Base-by-base conservation (phyloP, 257 asterid species). In the Solanum arcanum region DNA sequence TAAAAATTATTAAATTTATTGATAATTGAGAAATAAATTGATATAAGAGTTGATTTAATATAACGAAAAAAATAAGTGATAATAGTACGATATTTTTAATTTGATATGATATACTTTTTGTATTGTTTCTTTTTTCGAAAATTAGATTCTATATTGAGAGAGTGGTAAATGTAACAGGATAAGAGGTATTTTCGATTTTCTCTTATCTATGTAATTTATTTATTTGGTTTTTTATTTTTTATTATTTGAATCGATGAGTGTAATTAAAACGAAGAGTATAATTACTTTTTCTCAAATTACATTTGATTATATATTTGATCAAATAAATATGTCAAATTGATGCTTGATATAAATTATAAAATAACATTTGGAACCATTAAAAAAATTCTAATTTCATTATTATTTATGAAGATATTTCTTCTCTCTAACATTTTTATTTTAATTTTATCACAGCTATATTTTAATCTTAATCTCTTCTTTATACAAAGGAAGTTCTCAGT, bases 21-120 rank as follows among this genome's bases (percentile, higher is more conserved):
- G 7, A 5, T 1, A 0, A 35, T 1, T 35, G 1, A 0, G 35
- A 4, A 0, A 33, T 33, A 33, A 0, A 33, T 33, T 0, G 5
- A 3, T 33, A 33, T 3, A 3, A 4, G 5, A 33, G 5, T 5
- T 0, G 7, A 1, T 35, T 35, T 35, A 35, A 37, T 37, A 37
- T 37, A 37, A 21, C 1, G 27, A 8, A 20, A 4, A 20, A 59
- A 21, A 1, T 59, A 59, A 59, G 52, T 46, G 5, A 59, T 20
- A 59, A 59, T 59, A 59, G 4, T 59, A 9, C 13, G 2, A 59
- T 2, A 59, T 13, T 59, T 59, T 3, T 1, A 21, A 59, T 20
- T 59, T 8, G 27, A 21, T 59, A 21, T 20, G 66, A 59, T 21
- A 59, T 7, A 20, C 3, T 59, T 56, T 56, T 59, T 59, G 25